Base-by-base conservation (phyloP, 306 rosid species). In the Alnus glutinosa region DNA sequence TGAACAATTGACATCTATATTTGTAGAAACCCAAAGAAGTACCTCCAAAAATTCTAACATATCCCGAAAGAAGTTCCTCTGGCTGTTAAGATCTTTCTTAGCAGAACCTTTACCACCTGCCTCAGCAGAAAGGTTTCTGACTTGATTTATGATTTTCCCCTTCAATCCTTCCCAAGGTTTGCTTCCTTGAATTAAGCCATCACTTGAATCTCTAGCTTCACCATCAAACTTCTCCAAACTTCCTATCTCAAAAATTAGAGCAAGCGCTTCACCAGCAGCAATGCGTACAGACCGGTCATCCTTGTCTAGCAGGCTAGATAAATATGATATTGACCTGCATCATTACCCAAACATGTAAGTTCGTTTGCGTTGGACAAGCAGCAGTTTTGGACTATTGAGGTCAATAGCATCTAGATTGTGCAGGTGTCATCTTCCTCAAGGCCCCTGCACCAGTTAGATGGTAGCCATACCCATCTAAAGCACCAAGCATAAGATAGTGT, bases 241-340 rank as follows among this genome's bases (percentile, higher is more conserved):
- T 73, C 98, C 98, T 68, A 75, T 83, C 81, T 95, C 98, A 85
- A 95, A 95, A 63, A 90, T 83, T 77, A 95, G 81, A 75, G 98
- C 98, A 82, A 95, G 84, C 2, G 98, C 98, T 87, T 95, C 94
- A 51, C 98, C 98, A 68, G 98, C 93, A 84, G 93, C 97, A 70
- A 92, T 95, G 71, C 98, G 92, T n/a, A 91, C 81, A 64, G 94
- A 83, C 42, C 98, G 90, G 55, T 95, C 98, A 75, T 91, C 98
- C 87, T 91, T 95, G 73, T 95, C 98, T 61, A 95, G 92, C 73
- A 95, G 94, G 79, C 89, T 73, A 19, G 98, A 91, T 78, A 95
- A 86, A 85, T 86, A 92, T 39, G 92, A 55, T 77, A 92, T 85
- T 79, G 92, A 85, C 78, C 98, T 95, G 92, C 88, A 87, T 44